Base-by-base conservation (phyloP, 2,329 filamentous ascomycete species). In the Chalara sp. region DNA sequence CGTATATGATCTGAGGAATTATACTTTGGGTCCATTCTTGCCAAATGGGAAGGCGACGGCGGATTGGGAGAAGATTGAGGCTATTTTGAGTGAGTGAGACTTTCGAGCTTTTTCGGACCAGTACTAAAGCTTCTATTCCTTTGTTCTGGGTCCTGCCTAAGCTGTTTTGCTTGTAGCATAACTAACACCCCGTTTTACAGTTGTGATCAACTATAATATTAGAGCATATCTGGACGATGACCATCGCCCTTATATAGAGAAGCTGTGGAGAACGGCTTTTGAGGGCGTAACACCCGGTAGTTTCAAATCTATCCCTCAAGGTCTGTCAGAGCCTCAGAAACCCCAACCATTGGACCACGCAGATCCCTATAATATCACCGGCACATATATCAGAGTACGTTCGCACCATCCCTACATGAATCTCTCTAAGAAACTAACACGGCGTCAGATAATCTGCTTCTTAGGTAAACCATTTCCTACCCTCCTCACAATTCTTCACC, bases 51-150 rank as follows among this genome's bases (percentile, higher is more conserved):
- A 72, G 2, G 75, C 74, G 48, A 66, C 68, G 5, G 83, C 88
- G 0, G 86, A 92, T 66, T 92, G 87, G 87, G 86, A 91, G 66
- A 88, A 87, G 69, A 69, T 90, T 8, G 87, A 91, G 66, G 82
- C 84, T 6, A 78, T 89, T 49, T 79, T 89, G 73, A 71, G 90
- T 4, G n/a, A 37, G 35, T 37, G 21, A 21, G 21, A 21, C 21
- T 37, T n/a, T 4, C 35, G 35, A 37, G 8, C 8, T 8, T n/a
- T 37, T 10, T 37, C 8, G 35, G 35, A 10, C n/a, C 8, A 37
- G n/a, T 8, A 37, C 35, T 2, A 10, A 37, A 10, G 35, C 35
- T 4, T 10, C 8, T n/a, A 37, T 37, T 2, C 21, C 21, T 21
- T 21, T 21, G 21, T 21, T 21, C 21, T 21, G 3, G 21, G 21